Conservation (phyloP, 345 rosid genomes). For the Brassica nigra region DNA sequence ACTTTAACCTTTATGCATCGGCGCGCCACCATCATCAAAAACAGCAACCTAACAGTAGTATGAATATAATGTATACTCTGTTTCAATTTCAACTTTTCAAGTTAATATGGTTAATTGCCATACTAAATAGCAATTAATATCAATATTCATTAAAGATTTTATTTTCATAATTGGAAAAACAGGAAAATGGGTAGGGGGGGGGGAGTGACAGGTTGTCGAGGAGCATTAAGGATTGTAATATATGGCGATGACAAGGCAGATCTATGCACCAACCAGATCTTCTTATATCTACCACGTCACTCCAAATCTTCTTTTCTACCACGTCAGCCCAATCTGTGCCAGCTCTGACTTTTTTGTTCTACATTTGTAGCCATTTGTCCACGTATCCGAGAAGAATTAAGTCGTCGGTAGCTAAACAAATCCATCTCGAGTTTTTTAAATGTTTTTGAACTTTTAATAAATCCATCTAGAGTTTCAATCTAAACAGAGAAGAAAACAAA, state of each 20-base stretch:
- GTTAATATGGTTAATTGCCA: slow-evolving; percentile 12
- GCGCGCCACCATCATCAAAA: slow-evolving; percentile 31
- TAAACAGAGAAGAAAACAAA: background rate
- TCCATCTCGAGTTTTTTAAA: too few relatives aligned
- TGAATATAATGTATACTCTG: background rate
- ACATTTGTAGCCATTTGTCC: background rate
- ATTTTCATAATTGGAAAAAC: background rate
- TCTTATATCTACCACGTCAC: slow-evolving; percentile 23
- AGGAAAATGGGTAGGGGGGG: slow-evolving; percentile 31
- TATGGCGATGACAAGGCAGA: slow-evolving; percentile 32
- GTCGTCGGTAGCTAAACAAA: background rate
- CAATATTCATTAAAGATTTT: background rate
- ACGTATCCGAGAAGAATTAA: background rate
- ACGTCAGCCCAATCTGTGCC: slow-evolving; percentile 14
- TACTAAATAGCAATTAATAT: background rate
- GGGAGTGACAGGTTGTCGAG: slow-evolving; percentile 16
- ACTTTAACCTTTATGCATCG: slow-evolving; percentile 26
- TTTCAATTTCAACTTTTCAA: background rate
- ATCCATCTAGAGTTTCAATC: background rate
- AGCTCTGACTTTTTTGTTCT: background rate
- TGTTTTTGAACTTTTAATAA: too few relatives aligned
- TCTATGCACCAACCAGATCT: slow-evolving; percentile 38
- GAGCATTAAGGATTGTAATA: slow-evolving; percentile 26
- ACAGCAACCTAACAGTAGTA: slow-evolving; percentile 27
- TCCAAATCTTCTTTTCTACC: slow-evolving; percentile 18